Conservation (phyloP, 192 early-diverging fungal genomes). For the Glomus cerebriforme region DNA sequence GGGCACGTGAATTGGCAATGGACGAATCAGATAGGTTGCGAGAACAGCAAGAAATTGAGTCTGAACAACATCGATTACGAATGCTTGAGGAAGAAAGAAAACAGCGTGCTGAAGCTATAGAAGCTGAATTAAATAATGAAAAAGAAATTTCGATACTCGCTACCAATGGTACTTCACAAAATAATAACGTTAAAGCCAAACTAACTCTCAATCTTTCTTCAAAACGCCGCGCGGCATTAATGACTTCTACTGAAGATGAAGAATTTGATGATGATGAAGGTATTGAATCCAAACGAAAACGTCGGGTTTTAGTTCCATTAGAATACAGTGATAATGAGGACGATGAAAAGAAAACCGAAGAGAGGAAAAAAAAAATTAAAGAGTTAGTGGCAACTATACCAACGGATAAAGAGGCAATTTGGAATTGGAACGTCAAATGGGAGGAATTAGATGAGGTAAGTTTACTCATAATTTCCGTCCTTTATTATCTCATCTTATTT, state of each 20-base stretch:
- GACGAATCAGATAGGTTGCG: constrained; percentile 67
- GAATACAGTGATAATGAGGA: constrained; percentile 54
- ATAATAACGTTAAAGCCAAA: constrained; percentile 24
- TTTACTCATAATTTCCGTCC: constrained; percentile 7
- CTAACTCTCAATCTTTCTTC: constrained; percentile 33
- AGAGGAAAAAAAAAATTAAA: constrained; percentile 62
- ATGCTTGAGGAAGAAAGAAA: constrained; percentile 34
- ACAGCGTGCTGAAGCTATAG: constrained; percentile 35
- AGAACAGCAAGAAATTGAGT: constrained; percentile 51
- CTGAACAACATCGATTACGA: constrained; percentile 41
- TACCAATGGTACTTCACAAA: constrained; percentile 35
- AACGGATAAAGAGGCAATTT: constrained; percentile 65
- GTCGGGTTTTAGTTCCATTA: constrained; percentile 51
- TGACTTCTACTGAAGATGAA: constrained; percentile 18
- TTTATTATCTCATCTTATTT: neutral
- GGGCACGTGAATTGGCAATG: constrained; percentile 67
- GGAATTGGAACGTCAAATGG: constrained; percentile 78
- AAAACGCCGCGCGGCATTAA: constrained; percentile 37
- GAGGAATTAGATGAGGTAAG: constrained; percentile 69
- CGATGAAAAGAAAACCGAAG: constrained; percentile 66
- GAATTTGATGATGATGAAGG: constrained; percentile 60
- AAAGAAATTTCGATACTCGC: neutral
- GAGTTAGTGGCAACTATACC: constrained; percentile 72
- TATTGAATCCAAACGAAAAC: constrained; percentile 49
- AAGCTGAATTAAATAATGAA: constrained; percentile 10